Conservation (phyloP, 1,284 basidiomycete species). For the Schizophyllum amplum region DNA sequence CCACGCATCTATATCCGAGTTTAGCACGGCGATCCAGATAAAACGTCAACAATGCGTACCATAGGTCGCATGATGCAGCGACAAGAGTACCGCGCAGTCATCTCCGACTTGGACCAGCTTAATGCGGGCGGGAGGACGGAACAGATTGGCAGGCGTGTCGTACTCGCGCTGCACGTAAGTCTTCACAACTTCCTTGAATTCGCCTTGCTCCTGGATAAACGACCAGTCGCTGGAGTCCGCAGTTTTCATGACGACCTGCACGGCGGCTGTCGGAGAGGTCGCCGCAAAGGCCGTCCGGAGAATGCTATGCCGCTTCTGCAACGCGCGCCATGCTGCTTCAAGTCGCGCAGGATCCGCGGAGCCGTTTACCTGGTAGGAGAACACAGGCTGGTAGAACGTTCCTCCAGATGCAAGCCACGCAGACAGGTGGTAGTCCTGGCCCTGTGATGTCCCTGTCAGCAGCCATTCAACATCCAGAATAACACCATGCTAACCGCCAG, state of each 20-base stretch:
- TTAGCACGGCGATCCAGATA: neutral
- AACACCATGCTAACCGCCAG: conserved; percentile 5
- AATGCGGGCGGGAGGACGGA: conserved; percentile 4
- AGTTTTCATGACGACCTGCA: conserved; percentile 6
- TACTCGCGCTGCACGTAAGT: conserved; percentile 3
- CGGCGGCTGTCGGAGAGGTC: conserved; percentile 1
- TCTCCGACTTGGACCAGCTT: conserved; percentile 5
- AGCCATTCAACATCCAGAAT: no score
- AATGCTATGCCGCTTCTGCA: conserved; percentile 3
- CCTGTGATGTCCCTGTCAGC: neutral
- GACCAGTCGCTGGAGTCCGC: neutral
- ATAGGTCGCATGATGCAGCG: conserved; percentile 8
- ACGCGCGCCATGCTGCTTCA: conserved; percentile 1
- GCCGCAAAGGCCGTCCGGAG: conserved; percentile 7
- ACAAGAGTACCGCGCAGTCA: conserved; percentile 4
- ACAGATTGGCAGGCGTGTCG: conserved; percentile 2
- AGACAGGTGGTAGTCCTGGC: conserved; percentile 7
- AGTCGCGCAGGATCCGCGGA: conserved; percentile 1
- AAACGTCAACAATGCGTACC: neutral
- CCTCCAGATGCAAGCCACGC: conserved; percentile 7
- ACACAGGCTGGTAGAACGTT: conserved; percentile 7
- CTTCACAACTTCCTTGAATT: conserved; percentile 4
- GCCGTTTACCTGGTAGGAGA: conserved; percentile 2
- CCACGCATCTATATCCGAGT: conserved; percentile 6
- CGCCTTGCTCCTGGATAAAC: conserved; percentile 2